These are phyloP conservation scores for Solanum phureja DNA, from an alignment of 257 asterid genomes.

Conservation along the genomic window DNA sequence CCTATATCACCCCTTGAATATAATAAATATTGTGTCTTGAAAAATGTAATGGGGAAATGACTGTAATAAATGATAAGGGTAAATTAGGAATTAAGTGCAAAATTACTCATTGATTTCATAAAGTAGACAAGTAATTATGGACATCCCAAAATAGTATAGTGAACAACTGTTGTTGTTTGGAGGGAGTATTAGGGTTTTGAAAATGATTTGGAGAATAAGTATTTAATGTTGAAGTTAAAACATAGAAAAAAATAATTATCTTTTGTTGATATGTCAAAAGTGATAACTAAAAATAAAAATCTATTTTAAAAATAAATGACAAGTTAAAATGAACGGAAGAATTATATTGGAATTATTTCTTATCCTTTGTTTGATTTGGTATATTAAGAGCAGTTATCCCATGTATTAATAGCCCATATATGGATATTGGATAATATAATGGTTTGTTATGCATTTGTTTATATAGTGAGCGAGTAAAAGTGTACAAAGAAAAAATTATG, in stretches of 20 bases:
- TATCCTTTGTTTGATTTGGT: neutral
- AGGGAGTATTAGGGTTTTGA: neutral
- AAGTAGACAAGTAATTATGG: too few species aligned
- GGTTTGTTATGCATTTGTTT: neutral
- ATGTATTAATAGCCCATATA: neutral
- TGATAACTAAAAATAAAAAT: too few species aligned
- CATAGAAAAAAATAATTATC: too few species aligned
- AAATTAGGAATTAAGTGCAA: too few species aligned
- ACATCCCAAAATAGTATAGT: too few species aligned
- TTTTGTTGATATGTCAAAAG: too few species aligned
- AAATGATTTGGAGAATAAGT: too few species aligned
- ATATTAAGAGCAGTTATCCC: neutral
- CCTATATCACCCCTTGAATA: neutral
- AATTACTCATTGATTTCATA: neutral
- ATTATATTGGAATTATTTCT: too few species aligned
- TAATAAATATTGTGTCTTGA: too few species aligned
- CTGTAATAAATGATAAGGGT: neutral
- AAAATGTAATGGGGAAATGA: neutral
- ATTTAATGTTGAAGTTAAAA: neutral
- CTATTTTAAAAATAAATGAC: too few species aligned
- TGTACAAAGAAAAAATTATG: too few species aligned
- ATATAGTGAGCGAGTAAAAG: too few species aligned
- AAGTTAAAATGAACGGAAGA: rapidly evolving
- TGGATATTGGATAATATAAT: neutral
- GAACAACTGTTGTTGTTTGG: neutral